Evolutionary conservation across 2,329 filamentous ascomycete genomes (phyloP).

Genomic region (Trichoderma atrobrunneum): DNA sequence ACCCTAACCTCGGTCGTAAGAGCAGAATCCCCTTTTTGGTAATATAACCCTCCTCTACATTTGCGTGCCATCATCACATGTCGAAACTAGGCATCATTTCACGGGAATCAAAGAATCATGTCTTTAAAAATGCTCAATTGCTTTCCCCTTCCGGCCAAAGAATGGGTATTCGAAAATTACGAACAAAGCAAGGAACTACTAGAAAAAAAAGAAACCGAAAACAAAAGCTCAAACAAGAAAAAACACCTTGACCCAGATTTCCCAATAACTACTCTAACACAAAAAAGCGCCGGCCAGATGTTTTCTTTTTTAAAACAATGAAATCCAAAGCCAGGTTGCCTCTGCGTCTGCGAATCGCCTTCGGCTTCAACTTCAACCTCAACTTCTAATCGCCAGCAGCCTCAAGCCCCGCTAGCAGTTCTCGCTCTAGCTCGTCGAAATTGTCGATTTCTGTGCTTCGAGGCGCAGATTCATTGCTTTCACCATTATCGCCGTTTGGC

Average conservation of each 20-base stretch:
- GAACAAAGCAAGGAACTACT: background rate
- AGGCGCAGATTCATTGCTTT: slow-evolving; percentile 2
- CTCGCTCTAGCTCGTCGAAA: slow-evolving; percentile 59
- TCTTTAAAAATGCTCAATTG: background rate
- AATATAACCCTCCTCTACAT: background rate
- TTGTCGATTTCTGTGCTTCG: slow-evolving; percentile 25
- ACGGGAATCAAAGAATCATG: background rate
- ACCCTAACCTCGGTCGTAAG: background rate
- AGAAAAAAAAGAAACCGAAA: background rate
- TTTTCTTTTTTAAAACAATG: background rate
- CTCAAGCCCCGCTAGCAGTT: slow-evolving; percentile 60
- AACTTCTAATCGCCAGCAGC: slow-evolving; percentile 29
- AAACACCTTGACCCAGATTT: background rate
- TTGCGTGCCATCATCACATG: background rate
- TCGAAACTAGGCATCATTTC: background rate
- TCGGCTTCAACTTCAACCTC: slow-evolving; percentile 31
- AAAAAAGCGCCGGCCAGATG: slow-evolving; percentile 8
- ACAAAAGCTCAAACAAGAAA: background rate
- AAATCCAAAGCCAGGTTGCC: background rate
- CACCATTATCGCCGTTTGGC: slow-evolving; percentile 36
- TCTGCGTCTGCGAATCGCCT: background rate
- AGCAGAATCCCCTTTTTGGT: no score
- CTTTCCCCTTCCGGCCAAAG: slow-evolving; percentile 7
- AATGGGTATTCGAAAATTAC: background rate
- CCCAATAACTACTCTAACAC: slow-evolving; percentile 15